Percentiles rank a stretch among this genome's conserved stretches.
Evolutionary conservation across 129 eudicot genomes (phyloP).

Genomic region (Saussurea involucrata): DNA sequence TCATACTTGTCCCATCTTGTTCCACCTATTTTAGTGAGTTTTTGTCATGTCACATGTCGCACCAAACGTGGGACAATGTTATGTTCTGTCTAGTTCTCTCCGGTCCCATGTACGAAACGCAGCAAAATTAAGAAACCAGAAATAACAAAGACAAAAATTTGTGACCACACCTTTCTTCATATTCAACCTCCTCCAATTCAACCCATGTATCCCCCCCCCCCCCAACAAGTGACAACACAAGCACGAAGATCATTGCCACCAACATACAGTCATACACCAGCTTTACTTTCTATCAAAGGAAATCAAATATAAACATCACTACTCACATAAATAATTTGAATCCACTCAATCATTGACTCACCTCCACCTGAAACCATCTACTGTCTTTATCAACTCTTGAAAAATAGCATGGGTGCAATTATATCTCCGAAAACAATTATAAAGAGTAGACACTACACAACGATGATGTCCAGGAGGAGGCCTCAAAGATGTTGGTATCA

Average conservation of each 20-base stretch:
- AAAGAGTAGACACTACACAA: no score
- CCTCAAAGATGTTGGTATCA: neutral
- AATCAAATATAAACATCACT: neutral
- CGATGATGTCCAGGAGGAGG: neutral
- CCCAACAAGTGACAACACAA: neutral
- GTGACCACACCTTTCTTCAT: neutral
- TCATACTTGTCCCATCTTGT: no score
- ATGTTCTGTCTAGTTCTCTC: no score
- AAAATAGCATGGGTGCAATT: neutral
- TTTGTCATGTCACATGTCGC: no score
- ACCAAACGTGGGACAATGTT: no score
- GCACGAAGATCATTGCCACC: neutral
- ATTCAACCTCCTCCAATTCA: neutral
- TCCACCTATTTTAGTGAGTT: no score
- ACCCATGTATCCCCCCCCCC: neutral
- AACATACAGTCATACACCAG: neutral
- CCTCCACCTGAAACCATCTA: neutral
- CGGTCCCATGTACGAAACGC: no score
- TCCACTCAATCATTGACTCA: neutral
- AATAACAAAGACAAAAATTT: neutral
- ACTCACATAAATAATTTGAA: neutral
- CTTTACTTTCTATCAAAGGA: neutral
- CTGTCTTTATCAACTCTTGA: neutral
- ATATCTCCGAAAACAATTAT: neutral
- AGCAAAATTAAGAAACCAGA: neutral